Evolutionary conservation across 495 filamentous ascomycete genomes (phyloP), one percentile per base, ranked within the genome.

Genomic region (Lepraria neglecta): DNA sequence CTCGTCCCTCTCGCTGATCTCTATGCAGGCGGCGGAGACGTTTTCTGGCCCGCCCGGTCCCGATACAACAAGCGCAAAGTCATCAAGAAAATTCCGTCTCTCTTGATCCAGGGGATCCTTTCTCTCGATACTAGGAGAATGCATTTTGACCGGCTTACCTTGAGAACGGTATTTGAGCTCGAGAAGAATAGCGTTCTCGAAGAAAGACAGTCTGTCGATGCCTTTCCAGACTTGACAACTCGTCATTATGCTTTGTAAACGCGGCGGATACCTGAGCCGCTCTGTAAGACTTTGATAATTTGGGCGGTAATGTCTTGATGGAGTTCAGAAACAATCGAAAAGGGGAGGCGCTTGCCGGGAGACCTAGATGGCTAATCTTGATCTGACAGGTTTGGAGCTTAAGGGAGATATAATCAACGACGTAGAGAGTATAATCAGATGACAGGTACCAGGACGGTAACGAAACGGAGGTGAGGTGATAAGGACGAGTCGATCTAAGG

Each of bases 11-110:
- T 63, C 53, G 42, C 55, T 35, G 28, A 56, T 44, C 43, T 63
- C 60, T 44, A 63, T 33, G 53, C 53, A 63, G 40, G 60, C 53
- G 28, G 60, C 53, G 44, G 53, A 44, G 47, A 63, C 60, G 42
- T 63, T 63, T 24, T 48, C 52, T 58, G 60, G 52, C 11, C 60
- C 60, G 44, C 60, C 60, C 27, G 48, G 40, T 47, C 60, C 60
- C 12, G 51, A 59, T 30, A 42, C 44, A 38, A 59, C 43, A 47
- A 59, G 56, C 28, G 56, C 46, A 59, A 59, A 59, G 46, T 59
- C 56, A 44, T 59, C 56, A 45, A 59, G 56, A 31, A 59, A 59
- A 38, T 48, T 30, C 14, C 40, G 56, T 4, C 15, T 59, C 43
- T 46, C 46, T 47, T 59, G 56, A 24, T 21, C 33, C 19, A 59